These are phyloP conservation scores for Roridomyces roridus DNA, from an alignment of 768 basidiomycete genomes.

Conservation along the genomic window DNA sequence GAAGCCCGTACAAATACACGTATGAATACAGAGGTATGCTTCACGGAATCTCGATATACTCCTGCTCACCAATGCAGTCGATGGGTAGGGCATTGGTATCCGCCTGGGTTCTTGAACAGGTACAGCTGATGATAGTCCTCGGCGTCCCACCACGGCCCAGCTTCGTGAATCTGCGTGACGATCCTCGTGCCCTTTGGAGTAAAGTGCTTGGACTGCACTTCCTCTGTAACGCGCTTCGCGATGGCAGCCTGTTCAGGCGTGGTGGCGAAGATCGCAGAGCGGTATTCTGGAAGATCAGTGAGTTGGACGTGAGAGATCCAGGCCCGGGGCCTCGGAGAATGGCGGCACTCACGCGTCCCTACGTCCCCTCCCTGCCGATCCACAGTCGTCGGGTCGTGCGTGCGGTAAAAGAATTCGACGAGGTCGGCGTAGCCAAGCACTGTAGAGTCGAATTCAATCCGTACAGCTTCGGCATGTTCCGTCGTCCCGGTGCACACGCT, in stretches of 20 bases:
- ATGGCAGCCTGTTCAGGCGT: slow-evolving; percentile 62
- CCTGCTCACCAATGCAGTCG: slow-evolving; percentile 68
- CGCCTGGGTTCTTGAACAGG: slow-evolving; percentile 67
- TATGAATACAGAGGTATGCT: no score
- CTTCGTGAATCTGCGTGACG: slow-evolving; percentile 61
- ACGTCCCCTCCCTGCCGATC: slow-evolving; percentile 67
- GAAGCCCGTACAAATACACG: no score
- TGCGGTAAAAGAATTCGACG: slow-evolving; percentile 81
- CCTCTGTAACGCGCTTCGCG: slow-evolving; percentile 66
- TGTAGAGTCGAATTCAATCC: slow-evolving; percentile 69
- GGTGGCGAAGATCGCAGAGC: slow-evolving; percentile 76
- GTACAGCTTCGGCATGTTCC: slow-evolving; percentile 74
- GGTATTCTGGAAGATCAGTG: slow-evolving; percentile 58
- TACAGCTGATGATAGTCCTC: slow-evolving; percentile 73
- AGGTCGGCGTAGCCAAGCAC: slow-evolving; percentile 75
- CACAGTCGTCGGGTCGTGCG: slow-evolving; percentile 75
- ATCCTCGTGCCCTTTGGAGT: slow-evolving; percentile 60
- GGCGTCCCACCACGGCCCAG: slow-evolving; percentile 66
- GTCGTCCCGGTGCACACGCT: slow-evolving; percentile 72
- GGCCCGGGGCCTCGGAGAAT: not conserved
- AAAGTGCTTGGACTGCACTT: slow-evolving; percentile 74
- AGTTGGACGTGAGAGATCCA: not conserved
- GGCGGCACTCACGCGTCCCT: slow-evolving; percentile 59
- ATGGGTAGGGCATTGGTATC: slow-evolving; percentile 81
- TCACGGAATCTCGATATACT: no score